A percentile compares a stretch with the other conserved stretches of the same genome.
Conservation (phyloP, 331 rosid species). For the Stylosanthes scabra region DNA sequence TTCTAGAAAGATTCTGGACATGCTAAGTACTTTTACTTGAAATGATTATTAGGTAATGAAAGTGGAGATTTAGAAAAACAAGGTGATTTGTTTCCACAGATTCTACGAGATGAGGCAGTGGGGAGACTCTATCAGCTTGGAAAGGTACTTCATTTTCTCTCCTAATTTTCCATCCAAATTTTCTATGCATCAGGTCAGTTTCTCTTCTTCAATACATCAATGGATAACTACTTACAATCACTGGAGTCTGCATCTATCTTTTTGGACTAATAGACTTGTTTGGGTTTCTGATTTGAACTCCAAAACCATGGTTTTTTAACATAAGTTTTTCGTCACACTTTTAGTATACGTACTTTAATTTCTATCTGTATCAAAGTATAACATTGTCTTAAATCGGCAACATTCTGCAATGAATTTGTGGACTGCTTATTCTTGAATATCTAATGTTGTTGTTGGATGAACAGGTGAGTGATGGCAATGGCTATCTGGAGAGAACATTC, state of each 20-base stretch:
- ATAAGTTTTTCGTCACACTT: background rate
- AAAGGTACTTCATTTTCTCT: constrained; percentile 54
- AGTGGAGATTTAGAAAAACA: constrained; percentile 61
- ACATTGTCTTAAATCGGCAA: constrained; percentile 16
- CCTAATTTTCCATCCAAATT: constrained; percentile 13
- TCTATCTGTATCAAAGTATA: constrained; percentile 8
- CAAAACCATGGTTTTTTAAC: background rate
- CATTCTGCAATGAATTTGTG: background rate
- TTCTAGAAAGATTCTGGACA: background rate
- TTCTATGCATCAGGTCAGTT: background rate
- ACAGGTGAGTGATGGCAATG: constrained; percentile 83
- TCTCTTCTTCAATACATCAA: constrained; percentile 27
- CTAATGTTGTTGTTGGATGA: constrained; percentile 40
- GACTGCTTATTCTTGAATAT: constrained; percentile 23
- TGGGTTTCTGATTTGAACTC: background rate
- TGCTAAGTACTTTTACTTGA: constrained; percentile 44
- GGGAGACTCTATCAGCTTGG: constrained; percentile 80
- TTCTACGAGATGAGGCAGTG: constrained; percentile 90
- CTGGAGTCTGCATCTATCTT: background rate
- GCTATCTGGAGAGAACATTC: constrained; percentile 92
- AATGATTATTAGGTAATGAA: constrained; percentile 55
- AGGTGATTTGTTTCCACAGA: constrained; percentile 68
- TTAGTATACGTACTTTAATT: background rate
- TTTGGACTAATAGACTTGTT: background rate
- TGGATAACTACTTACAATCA: background rate